These are phyloP conservation scores for Sutorius eximius DNA, from an alignment of 1,284 basidiomycete species.

Conservation along the genomic window DNA sequence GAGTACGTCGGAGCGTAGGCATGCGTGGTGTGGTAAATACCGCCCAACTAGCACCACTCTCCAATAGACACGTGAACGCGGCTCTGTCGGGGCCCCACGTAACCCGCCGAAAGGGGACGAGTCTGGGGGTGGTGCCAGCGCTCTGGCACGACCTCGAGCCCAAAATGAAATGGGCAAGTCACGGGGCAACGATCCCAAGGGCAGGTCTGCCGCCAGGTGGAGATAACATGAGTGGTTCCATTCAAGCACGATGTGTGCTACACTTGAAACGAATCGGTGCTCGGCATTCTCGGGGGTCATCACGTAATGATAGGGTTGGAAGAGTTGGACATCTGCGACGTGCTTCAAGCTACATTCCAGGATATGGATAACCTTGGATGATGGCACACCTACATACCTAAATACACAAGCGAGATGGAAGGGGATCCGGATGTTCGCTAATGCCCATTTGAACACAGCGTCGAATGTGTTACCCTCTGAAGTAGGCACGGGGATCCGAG, in stretches of 20 bases:
- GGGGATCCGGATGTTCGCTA: too few relatives aligned
- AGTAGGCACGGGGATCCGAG: neutral
- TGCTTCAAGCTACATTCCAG: neutral
- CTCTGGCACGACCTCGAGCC: neutral
- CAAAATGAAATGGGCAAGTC: neutral
- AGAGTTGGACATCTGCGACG: neutral
- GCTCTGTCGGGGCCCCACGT: neutral
- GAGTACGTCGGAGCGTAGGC: too few relatives aligned
- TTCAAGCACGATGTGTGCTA: neutral
- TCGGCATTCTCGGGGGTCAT: neutral
- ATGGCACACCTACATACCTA: too few relatives aligned
- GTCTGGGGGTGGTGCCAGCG: too few relatives aligned
- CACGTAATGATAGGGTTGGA: conserved; percentile 1
- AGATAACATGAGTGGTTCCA: too few relatives aligned
- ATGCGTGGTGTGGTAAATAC: neutral
- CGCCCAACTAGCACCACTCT: too few relatives aligned
- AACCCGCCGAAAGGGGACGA: neutral
- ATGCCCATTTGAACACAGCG: neutral
- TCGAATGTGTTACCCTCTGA: conserved; percentile 1
- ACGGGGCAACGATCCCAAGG: neutral
- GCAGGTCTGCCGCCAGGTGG: too few relatives aligned
- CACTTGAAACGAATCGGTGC: neutral
- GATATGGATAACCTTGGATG: neutral
- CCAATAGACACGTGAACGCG: neutral
- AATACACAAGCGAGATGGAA: conserved; percentile 4